phyloP scores from a whole-genome alignment of 495 filamentous ascomycete genomes.

The Trichocladium uniseriatum region DNA sequence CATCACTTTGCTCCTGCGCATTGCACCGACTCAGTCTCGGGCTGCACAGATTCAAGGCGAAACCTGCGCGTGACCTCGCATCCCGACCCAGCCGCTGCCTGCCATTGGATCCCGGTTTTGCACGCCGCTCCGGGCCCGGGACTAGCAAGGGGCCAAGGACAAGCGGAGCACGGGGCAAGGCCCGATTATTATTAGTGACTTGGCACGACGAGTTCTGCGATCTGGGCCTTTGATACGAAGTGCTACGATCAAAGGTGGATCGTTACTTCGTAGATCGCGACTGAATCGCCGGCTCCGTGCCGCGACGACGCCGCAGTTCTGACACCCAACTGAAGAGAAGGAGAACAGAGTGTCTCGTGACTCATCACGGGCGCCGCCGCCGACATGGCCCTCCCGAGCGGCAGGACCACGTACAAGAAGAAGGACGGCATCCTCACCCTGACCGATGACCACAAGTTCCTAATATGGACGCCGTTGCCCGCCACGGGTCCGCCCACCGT shows the following conservation, averaged over 20 bases:
- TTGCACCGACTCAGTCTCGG: too few species aligned
- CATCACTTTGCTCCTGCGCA: too few species aligned
- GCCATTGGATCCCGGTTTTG: slow-evolving; percentile 9
- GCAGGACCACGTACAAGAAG: slow-evolving; percentile 83
- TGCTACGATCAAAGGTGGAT: too few species aligned
- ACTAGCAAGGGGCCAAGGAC: slow-evolving; percentile 1
- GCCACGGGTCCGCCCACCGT: slow-evolving; percentile 48
- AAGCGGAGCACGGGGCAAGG: slow-evolving; percentile 1
- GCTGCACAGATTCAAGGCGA: not conserved
- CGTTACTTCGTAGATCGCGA: not conserved
- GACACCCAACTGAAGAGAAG: not conserved
- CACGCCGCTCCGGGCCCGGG: not conserved
- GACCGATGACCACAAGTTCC: slow-evolving; percentile 54
- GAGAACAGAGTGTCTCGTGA: not conserved
- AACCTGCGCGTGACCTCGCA: slow-evolving; percentile 7
- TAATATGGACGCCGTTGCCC: slow-evolving; percentile 69
- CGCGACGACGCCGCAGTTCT: not conserved
- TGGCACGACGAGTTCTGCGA: not conserved
- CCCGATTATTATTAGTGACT: slow-evolving; percentile 1
- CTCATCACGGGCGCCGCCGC: not conserved
- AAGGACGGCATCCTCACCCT: slow-evolving; percentile 80
- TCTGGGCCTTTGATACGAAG: not conserved
- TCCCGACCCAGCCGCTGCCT: slow-evolving; percentile 1
- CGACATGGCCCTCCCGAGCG: slow-evolving; percentile 44
- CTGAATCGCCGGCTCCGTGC: not conserved